Base-by-base conservation (phyloP, 2,329 filamentous ascomycete species). In the Fusarium sulawesiense region DNA sequence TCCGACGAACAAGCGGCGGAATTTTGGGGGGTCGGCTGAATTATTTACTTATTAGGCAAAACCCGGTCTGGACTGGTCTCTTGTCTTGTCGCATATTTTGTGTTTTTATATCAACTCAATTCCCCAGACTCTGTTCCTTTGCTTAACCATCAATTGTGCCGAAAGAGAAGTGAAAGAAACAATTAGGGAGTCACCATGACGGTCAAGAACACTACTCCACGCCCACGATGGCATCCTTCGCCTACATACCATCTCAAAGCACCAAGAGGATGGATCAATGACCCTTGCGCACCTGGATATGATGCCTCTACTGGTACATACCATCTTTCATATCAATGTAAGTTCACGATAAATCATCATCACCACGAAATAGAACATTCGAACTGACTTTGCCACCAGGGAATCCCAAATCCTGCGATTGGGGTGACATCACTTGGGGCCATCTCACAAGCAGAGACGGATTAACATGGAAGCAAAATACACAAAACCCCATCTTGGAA, bases 371-470 rank as follows among this genome's bases (percentile, higher is more conserved):
- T 3, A 4, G 4, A 3, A 20, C 2, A 14, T 6, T 11, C 7
- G 4, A 7, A 23, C 27, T 68, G 55, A 50, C 37, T 47, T 40
- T 7, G 29, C 41, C n/a, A 34, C 55, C 20, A 73, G 71, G 79
- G 74, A 83, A 82, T 40, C 80, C 80, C 2, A 76, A 77, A 11
- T 77, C 75, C 1, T 78, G 73, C 32, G 74, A 76, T 41, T 83
- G 81, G 80, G 79, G 77, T 9, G 76, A 80, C 66, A 80, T 84
- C 55, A 80, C 78, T 20, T 85, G 82, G 84, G 86, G 86, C 4
- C 83, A 87, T 67, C 85, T 85, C 7, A 85, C 81, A 4, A 86
- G 83, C 57, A 63, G 45, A 25, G 76, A 79, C 27, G 70, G 73
- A 4, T 73, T 82, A 18, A 82, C 79, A 16, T 87, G 85, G 85